Evolutionary conservation across 2,329 filamentous ascomycete genomes (phyloP).

Genomic region (Setomelanomma holmii): DNA sequence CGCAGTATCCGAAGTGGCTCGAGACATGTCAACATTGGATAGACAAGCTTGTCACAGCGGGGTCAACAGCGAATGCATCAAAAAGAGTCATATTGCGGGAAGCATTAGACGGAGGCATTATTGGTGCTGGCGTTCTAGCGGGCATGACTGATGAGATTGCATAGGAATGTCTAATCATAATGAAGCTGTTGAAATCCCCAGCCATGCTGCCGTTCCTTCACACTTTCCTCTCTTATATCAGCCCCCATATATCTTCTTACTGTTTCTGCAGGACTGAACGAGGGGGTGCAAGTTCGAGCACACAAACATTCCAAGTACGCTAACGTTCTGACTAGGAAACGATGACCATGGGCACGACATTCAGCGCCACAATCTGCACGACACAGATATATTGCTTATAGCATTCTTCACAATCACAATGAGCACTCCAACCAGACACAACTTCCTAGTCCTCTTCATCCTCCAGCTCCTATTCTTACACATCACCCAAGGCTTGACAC

Average conservation of each 20-base stretch:
- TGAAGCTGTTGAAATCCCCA: neutral
- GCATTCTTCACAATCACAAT: neutral
- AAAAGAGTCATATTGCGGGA: constrained; percentile 61
- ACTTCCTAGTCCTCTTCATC: neutral
- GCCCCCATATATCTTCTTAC: too few relatives aligned
- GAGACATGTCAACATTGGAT: constrained; percentile 73
- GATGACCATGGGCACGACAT: neutral
- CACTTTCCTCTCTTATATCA: too few relatives aligned
- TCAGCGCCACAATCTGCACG: neutral
- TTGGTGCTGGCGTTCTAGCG: constrained; percentile 62
- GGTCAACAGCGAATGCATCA: constrained; percentile 40
- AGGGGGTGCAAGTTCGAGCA: neutral
- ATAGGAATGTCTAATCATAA: constrained; percentile 10
- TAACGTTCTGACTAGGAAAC: neutral
- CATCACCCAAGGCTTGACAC: neutral
- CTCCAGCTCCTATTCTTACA: neutral
- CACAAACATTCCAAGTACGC: neutral
- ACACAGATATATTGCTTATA: neutral
- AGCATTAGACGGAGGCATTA: constrained; percentile 62
- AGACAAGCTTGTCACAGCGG: constrained; percentile 60
- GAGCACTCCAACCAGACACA: neutral
- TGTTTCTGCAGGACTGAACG: neutral
- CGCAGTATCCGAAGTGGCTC: constrained; percentile 78
- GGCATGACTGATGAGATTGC: constrained; percentile 50
- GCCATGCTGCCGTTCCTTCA: too few relatives aligned